Conservation (phyloP, 345 rosid genomes). For the Cardiospermum halicacabum region DNA sequence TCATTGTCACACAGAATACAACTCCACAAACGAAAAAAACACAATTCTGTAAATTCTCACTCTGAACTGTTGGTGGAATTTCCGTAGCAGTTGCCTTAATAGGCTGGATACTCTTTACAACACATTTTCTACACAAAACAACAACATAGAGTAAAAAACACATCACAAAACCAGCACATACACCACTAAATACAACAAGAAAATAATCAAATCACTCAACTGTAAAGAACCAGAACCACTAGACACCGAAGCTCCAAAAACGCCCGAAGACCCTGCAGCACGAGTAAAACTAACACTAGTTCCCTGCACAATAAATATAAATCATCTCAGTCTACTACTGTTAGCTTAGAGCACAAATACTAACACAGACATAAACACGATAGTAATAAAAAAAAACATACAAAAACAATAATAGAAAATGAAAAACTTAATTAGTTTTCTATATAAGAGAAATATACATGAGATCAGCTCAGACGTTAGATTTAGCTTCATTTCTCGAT, state of each 20-base stretch:
- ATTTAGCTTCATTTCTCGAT: too few relatives aligned
- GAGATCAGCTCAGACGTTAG: too few relatives aligned
- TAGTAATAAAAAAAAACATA: too few relatives aligned
- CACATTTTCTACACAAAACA: conserved; percentile 35
- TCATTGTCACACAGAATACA: conserved; percentile 18
- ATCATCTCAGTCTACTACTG: not conserved
- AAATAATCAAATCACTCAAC: conserved; percentile 39
- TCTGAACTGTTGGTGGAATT: conserved; percentile 51
- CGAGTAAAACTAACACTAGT: conserved; percentile 35
- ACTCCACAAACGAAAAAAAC: not conserved
- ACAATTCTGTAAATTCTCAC: conserved; percentile 34
- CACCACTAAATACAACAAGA: not conserved
- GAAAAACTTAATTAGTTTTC: too few relatives aligned
- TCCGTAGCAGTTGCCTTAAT: conserved; percentile 79
- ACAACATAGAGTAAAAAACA: not conserved
- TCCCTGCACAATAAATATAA: conserved; percentile 24
- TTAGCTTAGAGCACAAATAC: too few relatives aligned
- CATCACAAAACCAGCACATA: conserved; percentile 7
- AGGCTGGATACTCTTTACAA: conserved; percentile 42
- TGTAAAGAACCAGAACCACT: conserved; percentile 36
- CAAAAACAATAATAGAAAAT: too few relatives aligned
- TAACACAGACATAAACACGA: too few relatives aligned
- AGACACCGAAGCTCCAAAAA: conserved; percentile 44
- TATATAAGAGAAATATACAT: too few relatives aligned
- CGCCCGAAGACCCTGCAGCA: conserved; percentile 32